Conservation (phyloP, 2,329 filamentous ascomycete species). For the Pleoardoris graminearum region DNA sequence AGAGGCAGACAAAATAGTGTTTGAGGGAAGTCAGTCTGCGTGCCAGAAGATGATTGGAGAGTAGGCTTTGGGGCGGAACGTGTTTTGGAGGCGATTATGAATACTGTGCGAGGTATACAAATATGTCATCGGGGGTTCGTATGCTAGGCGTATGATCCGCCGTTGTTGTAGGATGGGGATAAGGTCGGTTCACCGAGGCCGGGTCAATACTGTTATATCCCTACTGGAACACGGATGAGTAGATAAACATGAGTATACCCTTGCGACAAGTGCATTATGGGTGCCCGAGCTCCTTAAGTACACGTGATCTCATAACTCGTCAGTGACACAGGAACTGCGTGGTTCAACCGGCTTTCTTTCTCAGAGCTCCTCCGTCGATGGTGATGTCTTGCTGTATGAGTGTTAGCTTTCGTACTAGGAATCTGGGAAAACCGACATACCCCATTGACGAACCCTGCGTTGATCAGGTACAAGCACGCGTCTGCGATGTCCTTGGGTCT, state of each 20-base stretch:
- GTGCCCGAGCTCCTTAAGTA: no score
- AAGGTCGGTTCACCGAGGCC: background rate
- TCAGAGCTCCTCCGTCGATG: constrained; percentile 43
- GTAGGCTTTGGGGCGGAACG: background rate
- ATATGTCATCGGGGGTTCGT: constrained; percentile 2
- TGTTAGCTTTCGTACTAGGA: constrained; percentile 10
- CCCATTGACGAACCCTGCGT: constrained; percentile 46
- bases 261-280: no score
- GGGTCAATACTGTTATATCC: background rate
- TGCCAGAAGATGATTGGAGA: constrained; percentile 5
- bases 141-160: background rate
- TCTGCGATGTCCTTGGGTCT: constrained; percentile 52
- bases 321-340: background rate
- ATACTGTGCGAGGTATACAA: background rate
- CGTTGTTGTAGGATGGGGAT: background rate
- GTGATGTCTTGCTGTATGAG: constrained; percentile 35
- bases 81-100: background rate
- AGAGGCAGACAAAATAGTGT: background rate
- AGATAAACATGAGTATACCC: no score
- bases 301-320: background rate
- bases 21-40: background rate
- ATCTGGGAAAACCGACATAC: constrained; percentile 10
- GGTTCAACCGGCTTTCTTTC: constrained; percentile 35
- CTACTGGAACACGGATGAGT: constrained; percentile 1
- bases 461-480: constrained; percentile 48